These are phyloP conservation scores for Boletus speciosus DNA, from an alignment of 768 basidiomycete genomes.

Conservation along the genomic window DNA sequence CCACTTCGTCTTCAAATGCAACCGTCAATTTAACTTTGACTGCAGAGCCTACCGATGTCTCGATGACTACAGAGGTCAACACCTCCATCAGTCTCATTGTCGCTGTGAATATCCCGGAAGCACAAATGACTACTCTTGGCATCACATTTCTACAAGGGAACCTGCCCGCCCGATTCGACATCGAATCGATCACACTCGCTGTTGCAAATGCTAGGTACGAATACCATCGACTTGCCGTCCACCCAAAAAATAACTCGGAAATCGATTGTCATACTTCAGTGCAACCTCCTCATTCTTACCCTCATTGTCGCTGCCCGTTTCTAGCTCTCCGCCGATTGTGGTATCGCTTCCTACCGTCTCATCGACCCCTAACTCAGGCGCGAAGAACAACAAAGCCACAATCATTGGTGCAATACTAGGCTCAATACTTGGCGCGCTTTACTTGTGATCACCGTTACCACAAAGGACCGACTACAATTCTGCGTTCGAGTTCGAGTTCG, in stretches of 20 bases:
- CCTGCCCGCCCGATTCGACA: conserved; percentile 34
- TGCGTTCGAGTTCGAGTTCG: background rate
- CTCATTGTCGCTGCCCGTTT: conserved; percentile 18
- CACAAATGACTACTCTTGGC: conserved; percentile 39
- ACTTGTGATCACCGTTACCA: conserved; percentile 8
- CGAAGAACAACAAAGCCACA: conserved; percentile 2
- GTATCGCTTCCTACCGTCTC: conserved; percentile 6
- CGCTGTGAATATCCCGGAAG: conserved; percentile 39
- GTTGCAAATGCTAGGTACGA: conserved; percentile 38
- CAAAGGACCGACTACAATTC: background rate
- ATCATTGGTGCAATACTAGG: conserved; percentile 18
- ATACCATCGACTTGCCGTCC: background rate
- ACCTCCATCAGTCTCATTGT: conserved; percentile 39
- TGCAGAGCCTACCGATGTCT: conserved; percentile 33
- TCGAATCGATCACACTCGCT: conserved; percentile 36
- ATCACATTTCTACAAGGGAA: conserved; percentile 37
- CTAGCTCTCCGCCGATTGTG: conserved; percentile 21
- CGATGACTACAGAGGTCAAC: conserved; percentile 37
- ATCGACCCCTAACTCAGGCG: conserved; percentile 1
- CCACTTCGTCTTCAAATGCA: conserved; percentile 46
- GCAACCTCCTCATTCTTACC: conserved; percentile 29
- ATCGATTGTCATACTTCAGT: conserved; percentile 8
- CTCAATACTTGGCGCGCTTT: conserved; percentile 9
- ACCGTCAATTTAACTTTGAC: conserved; percentile 51
- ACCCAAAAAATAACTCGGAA: background rate